Base-by-base conservation (phyloP, 257 asterid genomes). In the Nicotiana noctiflora region DNA sequence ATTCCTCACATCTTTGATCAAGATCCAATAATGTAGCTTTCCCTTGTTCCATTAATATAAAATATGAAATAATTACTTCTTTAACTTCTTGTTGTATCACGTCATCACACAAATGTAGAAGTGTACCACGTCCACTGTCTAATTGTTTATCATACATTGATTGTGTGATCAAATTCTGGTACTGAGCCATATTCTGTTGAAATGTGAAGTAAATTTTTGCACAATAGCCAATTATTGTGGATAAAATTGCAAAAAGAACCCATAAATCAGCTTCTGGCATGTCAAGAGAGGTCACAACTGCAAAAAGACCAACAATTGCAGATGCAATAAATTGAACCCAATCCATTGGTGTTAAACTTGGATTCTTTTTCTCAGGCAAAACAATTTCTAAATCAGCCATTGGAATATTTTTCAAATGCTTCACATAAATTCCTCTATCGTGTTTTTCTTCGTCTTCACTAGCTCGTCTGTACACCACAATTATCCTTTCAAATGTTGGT, bases 331-430 rank as follows among this genome's bases (percentile, higher is more conserved):
- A 95, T 85, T 91, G 94, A 63, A 95, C 98, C 99, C 95, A 92
- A 84, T 95, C 99, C 99, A 95, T 93, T 13, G 97, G 98, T 61
- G 98, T 95, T 84, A 95, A 88, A 83, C 98, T 88, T 55, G 99
- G 99, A 81, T 88, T 95, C 75, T 91, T 93, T 81, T 95, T 95
- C 95, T 95, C 99, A 8, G 99, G 99, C 89, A 95, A 92, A 78
- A 95, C 99, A 82, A 95, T 90, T 88, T 93, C 99, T 97, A 95
- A 86, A 87, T 95, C 99, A 82, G 98, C 99, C 99, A 95, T 95
- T 21, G 99, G 99, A 74, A 95, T 95, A 86, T 88, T 87, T 85
- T 87, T 92, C 91, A 95, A 95, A 87, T 95, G 99, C 89, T 93
- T 95, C 82, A 95, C 97, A 89, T 80, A 92, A 72, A 95, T 90